Evolutionary conservation across 331 rosid genomes (phyloP), one percentile per base, ranked within the genome.

Genomic region (Erythrophleum ivorense): DNA sequence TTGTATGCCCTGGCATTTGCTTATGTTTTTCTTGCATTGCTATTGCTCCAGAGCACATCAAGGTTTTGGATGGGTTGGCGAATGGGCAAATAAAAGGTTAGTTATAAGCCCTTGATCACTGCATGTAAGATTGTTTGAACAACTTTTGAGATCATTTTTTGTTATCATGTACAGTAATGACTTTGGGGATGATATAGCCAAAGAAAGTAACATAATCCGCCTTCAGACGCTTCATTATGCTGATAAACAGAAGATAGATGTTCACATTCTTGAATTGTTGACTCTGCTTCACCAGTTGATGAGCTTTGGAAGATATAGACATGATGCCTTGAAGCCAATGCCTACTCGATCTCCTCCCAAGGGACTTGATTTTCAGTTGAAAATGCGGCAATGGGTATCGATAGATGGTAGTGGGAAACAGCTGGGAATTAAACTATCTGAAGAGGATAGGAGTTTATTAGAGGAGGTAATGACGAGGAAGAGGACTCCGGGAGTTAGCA

Each of bases 51-150:
- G 99, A 86, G 97, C 89, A 79, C 97, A 96, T 87, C 99, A 94
- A 87, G 92, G 97, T 52, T 96, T 92, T 33, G 99, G 99, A 65
- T 89, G 98, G 91, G 88, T 94, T 76, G 99, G 97, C 24, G 98
- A 96, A 87, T 96, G 99, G 99, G 99, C 99, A 66, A 90, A 85
- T 19, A 84, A 91, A 59, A 79, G 97, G 97, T 93, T 67, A 77
- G 91, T 73, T 58, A 59, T 66, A 50, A 70, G 60, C 40, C 45
- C 66, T 59, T 24, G 40, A 50, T 33, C 65, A 21, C 71, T 82
- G 33, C n/a, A 5, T 9, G 0, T 24, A 52, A 52, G 74, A 54
- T 38, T 67, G 60, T 29, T 38, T 0, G 70, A 69, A 75, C 77
- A 68, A 9, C 46, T 53, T 62, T 49, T 34, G 31, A 60, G 41